Conservation (phyloP, 257 asterid species). For the Solanum chiquidenum region DNA sequence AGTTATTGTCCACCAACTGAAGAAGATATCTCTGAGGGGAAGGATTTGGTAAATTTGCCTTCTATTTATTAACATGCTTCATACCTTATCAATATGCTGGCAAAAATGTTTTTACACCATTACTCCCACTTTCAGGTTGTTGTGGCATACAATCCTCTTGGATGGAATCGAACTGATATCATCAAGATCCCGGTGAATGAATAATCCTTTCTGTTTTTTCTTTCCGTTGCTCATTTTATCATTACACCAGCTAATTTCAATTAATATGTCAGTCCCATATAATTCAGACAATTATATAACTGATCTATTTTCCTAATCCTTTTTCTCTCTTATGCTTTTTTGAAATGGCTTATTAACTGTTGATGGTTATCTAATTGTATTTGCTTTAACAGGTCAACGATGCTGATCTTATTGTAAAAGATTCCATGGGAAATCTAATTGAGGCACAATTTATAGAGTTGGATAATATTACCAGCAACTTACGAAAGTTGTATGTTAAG, state of each 20-base stretch:
- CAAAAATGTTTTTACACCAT: not conserved
- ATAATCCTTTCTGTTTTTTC: not conserved
- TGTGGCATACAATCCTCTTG: conserved; percentile 78
- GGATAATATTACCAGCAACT: conserved; percentile 43
- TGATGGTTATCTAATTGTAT: not conserved
- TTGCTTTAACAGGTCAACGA: conserved; percentile 48
- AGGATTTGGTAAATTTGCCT: conserved; percentile 51
- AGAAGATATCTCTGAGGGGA: conserved; percentile 42
- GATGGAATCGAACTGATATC: conserved; percentile 66
- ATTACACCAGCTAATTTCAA: not conserved
- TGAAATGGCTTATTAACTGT: too few relatives aligned
- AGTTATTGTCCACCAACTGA: conserved; percentile 84
- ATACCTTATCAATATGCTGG: not conserved
- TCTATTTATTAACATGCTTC: conserved; percentile 1
- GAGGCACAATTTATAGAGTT: conserved; percentile 51
- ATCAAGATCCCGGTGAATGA: conserved; percentile 65
- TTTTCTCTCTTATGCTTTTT: not conserved
- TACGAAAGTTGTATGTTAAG: conserved; percentile 54
- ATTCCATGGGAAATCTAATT: conserved; percentile 37
- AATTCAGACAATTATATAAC: not conserved
- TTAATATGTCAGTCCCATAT: not conserved
- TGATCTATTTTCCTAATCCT: not conserved
- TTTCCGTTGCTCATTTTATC: not conserved
- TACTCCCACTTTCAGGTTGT: conserved; percentile 41
- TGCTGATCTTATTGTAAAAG: conserved; percentile 46